Percentiles rank a stretch among this genome's conserved stretches.
Evolutionary conservation across 192 early-diverging fungal species (phyloP).

Genomic region (Linnemannia hyalina): DNA sequence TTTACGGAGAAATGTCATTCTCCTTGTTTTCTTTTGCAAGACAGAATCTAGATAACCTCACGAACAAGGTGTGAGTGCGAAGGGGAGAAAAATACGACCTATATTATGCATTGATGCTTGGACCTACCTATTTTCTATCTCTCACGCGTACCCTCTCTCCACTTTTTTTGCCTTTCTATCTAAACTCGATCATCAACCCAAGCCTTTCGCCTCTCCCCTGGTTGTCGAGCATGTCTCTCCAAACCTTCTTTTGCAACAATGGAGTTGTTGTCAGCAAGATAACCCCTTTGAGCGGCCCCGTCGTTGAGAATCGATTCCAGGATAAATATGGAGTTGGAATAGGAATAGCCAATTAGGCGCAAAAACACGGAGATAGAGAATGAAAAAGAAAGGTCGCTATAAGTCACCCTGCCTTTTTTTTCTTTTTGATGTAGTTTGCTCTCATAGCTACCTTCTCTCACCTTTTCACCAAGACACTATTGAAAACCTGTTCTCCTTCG

Average conservation of each 20-base stretch:
- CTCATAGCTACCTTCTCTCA: neutral
- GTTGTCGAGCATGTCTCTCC: neutral
- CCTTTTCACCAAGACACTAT: neutral
- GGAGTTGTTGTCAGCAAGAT: neutral
- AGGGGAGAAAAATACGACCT: no score
- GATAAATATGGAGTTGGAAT: neutral
- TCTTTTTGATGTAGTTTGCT: neutral
- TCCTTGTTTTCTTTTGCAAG: neutral
- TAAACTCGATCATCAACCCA: neutral
- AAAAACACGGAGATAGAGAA: neutral
- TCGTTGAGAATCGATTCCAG: neutral
- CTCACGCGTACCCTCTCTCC: neutral
- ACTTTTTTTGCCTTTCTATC: neutral
- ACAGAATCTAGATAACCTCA: neutral
- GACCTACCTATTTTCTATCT: neutral
- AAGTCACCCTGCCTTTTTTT: neutral
- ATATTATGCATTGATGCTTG: neutral
- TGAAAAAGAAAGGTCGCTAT: neutral
- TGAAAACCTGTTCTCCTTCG: neutral
- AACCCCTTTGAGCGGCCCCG: neutral
- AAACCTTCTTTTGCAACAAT: neutral
- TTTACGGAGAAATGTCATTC: neutral
- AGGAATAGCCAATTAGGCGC: no score
- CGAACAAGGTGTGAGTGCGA: neutral
- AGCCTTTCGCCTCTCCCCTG: neutral